phyloP scores from a whole-genome alignment of 2,329 filamentous ascomycete genomes.

The Fusarium globosum region DNA sequence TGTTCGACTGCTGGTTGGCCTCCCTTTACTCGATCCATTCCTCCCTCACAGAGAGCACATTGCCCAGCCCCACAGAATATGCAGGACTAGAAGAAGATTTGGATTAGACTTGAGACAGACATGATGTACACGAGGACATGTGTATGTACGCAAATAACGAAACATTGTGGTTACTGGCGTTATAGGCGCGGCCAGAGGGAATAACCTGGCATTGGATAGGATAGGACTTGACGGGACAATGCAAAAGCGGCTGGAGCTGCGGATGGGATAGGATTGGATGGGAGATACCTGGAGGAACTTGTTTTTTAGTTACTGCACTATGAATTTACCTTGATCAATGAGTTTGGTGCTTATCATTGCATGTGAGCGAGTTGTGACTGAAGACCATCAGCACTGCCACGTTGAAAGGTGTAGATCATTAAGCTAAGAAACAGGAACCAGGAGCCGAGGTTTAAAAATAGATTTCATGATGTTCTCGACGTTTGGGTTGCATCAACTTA shows the following conservation, averaged over 20 bases:
- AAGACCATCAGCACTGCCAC: constrained; percentile 18
- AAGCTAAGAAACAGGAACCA: neutral
- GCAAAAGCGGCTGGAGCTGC: constrained; percentile 29
- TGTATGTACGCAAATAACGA: constrained; percentile 11
- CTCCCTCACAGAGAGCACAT: constrained; percentile 40
- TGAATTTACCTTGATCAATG: constrained; percentile 1
- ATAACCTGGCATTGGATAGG: constrained; percentile 15
- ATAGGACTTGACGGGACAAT: neutral
- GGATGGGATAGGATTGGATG: neutral
- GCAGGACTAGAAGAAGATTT: constrained; percentile 43
- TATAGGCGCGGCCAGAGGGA: constrained; percentile 27
- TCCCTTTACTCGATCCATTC: constrained; percentile 60
- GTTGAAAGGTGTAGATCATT: constrained; percentile 3
- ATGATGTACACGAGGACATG: constrained; percentile 13
- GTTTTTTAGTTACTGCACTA: neutral
- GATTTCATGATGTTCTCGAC: constrained; percentile 5
- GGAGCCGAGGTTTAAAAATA: constrained; percentile 21
- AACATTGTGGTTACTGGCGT: constrained; percentile 25
- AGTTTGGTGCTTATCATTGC: neutral
- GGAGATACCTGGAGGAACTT: constrained; percentile 28
- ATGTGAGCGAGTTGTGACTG: neutral
- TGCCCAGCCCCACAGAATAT: constrained; percentile 46
- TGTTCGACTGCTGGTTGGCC: constrained; percentile 64
- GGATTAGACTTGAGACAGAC: constrained; percentile 31
- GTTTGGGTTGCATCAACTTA: neutral